Conservation (phyloP, 345 rosid species). For the Populus alba region DNA sequence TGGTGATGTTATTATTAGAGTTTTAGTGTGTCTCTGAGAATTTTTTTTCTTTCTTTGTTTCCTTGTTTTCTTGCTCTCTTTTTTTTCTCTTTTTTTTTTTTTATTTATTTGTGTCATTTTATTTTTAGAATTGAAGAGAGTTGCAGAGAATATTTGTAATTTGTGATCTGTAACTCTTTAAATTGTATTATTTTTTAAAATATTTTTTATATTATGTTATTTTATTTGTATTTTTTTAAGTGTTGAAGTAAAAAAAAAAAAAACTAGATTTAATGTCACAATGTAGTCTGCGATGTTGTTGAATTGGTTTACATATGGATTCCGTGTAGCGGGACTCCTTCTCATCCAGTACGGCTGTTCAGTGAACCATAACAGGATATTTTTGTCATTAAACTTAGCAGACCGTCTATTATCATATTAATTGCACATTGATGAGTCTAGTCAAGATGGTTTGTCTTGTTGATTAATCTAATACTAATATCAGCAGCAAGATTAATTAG, state of each 20-base stretch:
- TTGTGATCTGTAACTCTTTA: too few relatives aligned
- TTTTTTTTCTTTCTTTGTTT: too few relatives aligned
- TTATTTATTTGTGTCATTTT: too few relatives aligned
- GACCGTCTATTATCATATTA: slow-evolving; percentile 39
- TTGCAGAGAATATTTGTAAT: too few relatives aligned
- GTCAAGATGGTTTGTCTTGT: slow-evolving; percentile 47
- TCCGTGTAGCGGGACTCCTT: slow-evolving; percentile 49
- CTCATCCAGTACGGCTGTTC: slow-evolving; percentile 32
- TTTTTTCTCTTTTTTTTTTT: too few relatives aligned
- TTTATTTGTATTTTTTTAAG: too few relatives aligned
- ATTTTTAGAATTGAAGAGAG: too few relatives aligned
- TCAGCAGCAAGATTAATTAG: slow-evolving; percentile 37
- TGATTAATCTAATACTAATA: slow-evolving; percentile 38
- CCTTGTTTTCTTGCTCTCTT: too few relatives aligned
- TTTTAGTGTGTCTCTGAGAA: accelerated
- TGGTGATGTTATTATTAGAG: accelerated
- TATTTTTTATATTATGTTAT: too few relatives aligned
- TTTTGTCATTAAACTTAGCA: background rate
- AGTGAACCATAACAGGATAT: slow-evolving; percentile 17
- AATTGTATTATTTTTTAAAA: too few relatives aligned
- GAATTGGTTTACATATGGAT: slow-evolving; percentile 27
- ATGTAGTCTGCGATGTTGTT: slow-evolving; percentile 14
- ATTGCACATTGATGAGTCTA: slow-evolving; percentile 55
- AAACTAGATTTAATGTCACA: background rate
- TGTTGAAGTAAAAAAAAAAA: too few relatives aligned